Evolutionary conservation across 306 rosid genomes (phyloP), one percentile per base, ranked within the genome.

Genomic region (Acacia crassicarpa): DNA sequence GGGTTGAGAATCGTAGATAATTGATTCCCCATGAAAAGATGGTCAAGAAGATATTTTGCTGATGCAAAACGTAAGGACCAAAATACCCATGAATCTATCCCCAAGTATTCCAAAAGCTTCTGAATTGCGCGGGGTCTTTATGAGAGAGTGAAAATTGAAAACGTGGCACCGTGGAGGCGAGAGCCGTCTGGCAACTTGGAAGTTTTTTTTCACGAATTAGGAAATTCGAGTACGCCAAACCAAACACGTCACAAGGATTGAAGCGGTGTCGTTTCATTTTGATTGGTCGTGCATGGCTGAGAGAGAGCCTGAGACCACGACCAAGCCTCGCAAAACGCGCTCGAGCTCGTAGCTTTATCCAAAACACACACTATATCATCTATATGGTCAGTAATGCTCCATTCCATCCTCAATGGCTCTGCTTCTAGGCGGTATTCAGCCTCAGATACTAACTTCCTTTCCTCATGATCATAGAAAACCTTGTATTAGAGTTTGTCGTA

Each of bases 391-490:
- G 6, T 78, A 17, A 44, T 13, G 27, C 70, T 54, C 53, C 72
- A 45, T 45, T 59, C 15, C 56, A 12, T 56, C 81, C 33, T 56
- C 87, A 67, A 92, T 92, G 97, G 86, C 94, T 82, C 76, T 75
- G 32, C 79, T 82, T 19, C 89, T 92, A 76, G 72, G 90, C 66
- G 84, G 45, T 49, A 12, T 75, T 6, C 89, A 87, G 30, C 87
- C 85, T n/a, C 83, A 44, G 1, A 71, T 83, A 3, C 69, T 81
- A 58, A 78, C 84, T 81, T 73, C 83, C 5, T 10, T 79, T 56
- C 83, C 10, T 59, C 88, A 66, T 67, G 54, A 72, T 38, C 88
- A 53, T 51, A 23, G 4, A 27, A 76, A 79, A 11, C 80, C 73
- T 66, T 75, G 32, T 1, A 23, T 66, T 67, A 61, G 25, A 72